Percentiles rank a stretch among this genome's conserved stretches.
These are phyloP conservation scores for Ascochyta pisi DNA, from an alignment of 2,329 filamentous ascomycete species.

Conservation along the genomic window DNA sequence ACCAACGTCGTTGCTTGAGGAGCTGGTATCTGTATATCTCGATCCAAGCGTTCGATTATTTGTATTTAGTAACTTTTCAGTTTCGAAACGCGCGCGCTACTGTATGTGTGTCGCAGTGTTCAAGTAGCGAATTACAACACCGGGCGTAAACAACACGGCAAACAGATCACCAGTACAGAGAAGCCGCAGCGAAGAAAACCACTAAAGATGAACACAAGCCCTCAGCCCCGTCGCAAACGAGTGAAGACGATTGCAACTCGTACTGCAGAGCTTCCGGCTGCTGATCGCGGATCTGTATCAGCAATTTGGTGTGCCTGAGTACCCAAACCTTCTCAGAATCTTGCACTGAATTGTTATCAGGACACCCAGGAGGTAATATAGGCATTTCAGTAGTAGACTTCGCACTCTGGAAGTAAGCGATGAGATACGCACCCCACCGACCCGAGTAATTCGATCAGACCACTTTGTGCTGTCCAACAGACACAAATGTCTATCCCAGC, in stretches of 20 bases:
- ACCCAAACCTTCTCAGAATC: conserved; percentile 53
- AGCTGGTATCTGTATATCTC: not conserved
- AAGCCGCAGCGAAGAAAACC: conserved; percentile 21
- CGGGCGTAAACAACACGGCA: not conserved
- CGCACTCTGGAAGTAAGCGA: conserved; percentile 67
- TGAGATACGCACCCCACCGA: conserved; percentile 65
- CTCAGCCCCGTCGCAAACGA: conserved; percentile 21
- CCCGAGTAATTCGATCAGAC: conserved; percentile 66
- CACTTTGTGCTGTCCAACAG: conserved; percentile 69
- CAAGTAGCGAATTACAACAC: not conserved
- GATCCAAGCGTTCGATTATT: too few relatives aligned
- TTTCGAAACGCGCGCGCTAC: too few relatives aligned
- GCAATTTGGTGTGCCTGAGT: conserved; percentile 68
- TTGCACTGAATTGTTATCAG: not conserved
- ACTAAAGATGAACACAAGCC: conserved; percentile 25
- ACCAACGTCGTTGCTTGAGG: not conserved
- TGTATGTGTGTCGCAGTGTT: too few relatives aligned
- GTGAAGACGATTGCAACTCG: conserved; percentile 44
- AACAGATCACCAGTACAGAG: conserved; percentile 26
- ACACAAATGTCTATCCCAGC: conserved; percentile 64
- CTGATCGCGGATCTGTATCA: conserved; percentile 72
- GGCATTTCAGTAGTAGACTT: conserved; percentile 68
- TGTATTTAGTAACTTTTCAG: too few relatives aligned
- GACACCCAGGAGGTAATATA: conserved; percentile 57
- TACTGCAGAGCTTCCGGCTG: conserved; percentile 66